Conservation (phyloP, 129 eudicot species). For the Ambrosia artemisiifolia region DNA sequence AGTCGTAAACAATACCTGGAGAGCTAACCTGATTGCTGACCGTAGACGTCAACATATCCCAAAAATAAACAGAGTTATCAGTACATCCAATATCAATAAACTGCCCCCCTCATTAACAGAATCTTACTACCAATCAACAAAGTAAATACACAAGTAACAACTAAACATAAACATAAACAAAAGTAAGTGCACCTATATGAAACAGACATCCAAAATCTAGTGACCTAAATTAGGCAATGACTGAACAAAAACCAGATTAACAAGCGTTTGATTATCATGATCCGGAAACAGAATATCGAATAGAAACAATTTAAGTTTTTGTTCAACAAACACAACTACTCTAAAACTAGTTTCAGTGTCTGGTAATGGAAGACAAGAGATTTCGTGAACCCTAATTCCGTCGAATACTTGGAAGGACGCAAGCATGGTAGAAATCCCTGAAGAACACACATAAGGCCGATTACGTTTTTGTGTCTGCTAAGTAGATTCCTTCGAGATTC, state of each 20-base stretch:
- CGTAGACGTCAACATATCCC: constrained; percentile 48
- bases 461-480: too few relatives aligned
- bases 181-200: constrained; percentile 49
- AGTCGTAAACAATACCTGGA: constrained; percentile 48
- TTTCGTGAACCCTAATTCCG: constrained; percentile 92
- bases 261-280: not conserved
- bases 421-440: too few relatives aligned
- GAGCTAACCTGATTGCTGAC: constrained; percentile 46
- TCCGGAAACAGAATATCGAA: constrained; percentile 36
- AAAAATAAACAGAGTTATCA: constrained; percentile 71
- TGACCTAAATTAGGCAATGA: constrained; percentile 64
- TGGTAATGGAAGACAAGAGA: constrained; percentile 25
- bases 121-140: constrained; percentile 37
- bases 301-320: constrained; percentile 57
- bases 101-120: constrained; percentile 30
- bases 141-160: constrained; percentile 6
- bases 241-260: constrained; percentile 33
- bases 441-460: too few relatives aligned
- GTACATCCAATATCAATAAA: constrained; percentile 81
- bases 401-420: constrained; percentile 67
- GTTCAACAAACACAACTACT: constrained; percentile 70
- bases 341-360: constrained; percentile 28
- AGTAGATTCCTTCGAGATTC: too few relatives aligned
- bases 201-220: constrained; percentile 83
- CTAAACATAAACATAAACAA: not conserved